Evolutionary conservation across 345 rosid genomes (phyloP).

Genomic region (Anacardium occidentale): DNA sequence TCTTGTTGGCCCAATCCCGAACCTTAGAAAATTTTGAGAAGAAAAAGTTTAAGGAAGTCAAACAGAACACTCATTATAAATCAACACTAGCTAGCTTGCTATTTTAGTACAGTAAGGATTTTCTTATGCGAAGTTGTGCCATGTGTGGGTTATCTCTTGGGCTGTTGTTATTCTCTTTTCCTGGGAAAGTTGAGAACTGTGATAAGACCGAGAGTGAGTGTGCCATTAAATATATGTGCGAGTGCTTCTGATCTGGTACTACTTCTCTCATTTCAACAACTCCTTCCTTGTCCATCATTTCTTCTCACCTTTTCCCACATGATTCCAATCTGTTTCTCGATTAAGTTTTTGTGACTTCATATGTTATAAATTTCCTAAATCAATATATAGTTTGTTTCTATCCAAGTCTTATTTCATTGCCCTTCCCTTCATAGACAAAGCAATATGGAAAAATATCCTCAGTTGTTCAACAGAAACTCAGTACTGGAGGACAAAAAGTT

Average conservation of each 20-base stretch:
- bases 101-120: neutral
- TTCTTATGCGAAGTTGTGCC: neutral
- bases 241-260: conserved; percentile 14
- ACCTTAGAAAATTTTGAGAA: neutral
- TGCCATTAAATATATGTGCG: conserved; percentile 5
- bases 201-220: conserved; percentile 11
- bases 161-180: conserved; percentile 2
- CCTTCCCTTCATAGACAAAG: conserved; percentile 1
- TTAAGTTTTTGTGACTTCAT: conserved; percentile 1
- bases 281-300: conserved; percentile 1
- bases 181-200: neutral
- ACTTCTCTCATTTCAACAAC: conserved; percentile 1
- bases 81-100: neutral
- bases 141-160: neutral
- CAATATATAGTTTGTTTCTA: neutral
- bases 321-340: conserved; percentile 10
- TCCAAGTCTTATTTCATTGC: neutral
- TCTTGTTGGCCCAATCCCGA: conserved; percentile 8
- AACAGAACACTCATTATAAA: neutral
- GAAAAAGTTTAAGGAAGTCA: conserved; percentile 1
- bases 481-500: conserved; percentile 33
- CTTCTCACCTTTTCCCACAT: neutral
- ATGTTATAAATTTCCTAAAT: neutral
- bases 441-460: conserved; percentile 25
- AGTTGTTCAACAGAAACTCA: conserved; percentile 6